Conservation (phyloP, 768 basidiomycete species). For the Boletus coccyginus region DNA sequence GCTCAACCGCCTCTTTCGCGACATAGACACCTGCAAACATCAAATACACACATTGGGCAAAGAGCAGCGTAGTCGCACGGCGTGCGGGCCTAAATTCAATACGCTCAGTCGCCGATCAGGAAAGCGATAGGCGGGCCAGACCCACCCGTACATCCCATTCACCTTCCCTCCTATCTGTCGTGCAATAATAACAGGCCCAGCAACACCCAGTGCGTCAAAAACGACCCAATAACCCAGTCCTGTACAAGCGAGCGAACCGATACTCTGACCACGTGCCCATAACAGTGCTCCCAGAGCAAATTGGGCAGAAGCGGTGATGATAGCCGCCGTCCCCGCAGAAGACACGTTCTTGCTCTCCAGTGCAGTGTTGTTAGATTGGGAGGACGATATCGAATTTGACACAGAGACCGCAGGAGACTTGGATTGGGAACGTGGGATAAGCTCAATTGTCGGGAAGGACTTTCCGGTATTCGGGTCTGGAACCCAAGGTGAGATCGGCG, state of each 20-base stretch:
- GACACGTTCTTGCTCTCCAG: slow-evolving; percentile 11
- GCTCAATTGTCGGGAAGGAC: slow-evolving; percentile 6
- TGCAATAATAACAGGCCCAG: slow-evolving; percentile 36
- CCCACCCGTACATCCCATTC: slow-evolving; percentile 61
- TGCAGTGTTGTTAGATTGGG: neutral
- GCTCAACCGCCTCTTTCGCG: slow-evolving; percentile 95
- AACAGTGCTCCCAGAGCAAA: slow-evolving; percentile 69
- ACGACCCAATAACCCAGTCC: slow-evolving; percentile 96
- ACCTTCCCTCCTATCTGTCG: slow-evolving; percentile 35
- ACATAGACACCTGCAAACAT: slow-evolving; percentile 95
- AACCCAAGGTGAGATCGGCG: slow-evolving; percentile 67
- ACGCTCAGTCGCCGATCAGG: neutral
- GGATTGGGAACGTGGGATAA: slow-evolving; percentile 22
- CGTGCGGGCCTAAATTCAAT: slow-evolving; percentile 52
- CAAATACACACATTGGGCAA: slow-evolving; percentile 90
- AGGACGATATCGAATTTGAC: slow-evolving; percentile 9
- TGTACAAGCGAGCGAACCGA: slow-evolving; percentile 82
- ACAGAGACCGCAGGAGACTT: slow-evolving; percentile 18
- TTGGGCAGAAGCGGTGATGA: slow-evolving; percentile 36
- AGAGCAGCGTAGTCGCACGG: slow-evolving; percentile 68
- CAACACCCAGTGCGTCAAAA: slow-evolving; percentile 86
- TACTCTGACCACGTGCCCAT: slow-evolving; percentile 89
- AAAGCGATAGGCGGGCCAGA: slow-evolving; percentile 27
- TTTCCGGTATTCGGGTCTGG: slow-evolving; percentile 39
- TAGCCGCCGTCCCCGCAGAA: slow-evolving; percentile 22